Conservation (phyloP, 306 rosid species). For the Boehmeria nivea region DNA sequence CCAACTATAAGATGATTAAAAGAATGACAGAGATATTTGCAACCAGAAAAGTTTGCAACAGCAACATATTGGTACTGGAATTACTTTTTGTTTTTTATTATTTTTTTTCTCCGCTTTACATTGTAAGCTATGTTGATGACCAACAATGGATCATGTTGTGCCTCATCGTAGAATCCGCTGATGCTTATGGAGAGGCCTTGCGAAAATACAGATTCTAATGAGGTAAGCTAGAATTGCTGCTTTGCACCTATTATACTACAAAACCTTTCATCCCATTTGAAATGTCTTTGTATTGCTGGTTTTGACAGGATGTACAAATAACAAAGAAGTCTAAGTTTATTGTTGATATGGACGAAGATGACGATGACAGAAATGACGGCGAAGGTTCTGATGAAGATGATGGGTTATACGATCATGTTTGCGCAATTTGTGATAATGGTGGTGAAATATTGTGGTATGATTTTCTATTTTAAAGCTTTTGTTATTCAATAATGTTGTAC, state of each 20-base stretch:
- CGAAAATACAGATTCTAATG: conserved; percentile 17
- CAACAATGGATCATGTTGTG: too few species aligned
- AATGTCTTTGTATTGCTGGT: conserved; percentile 15
- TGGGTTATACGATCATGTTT: conserved; percentile 45
- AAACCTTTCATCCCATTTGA: conserved; percentile 13
- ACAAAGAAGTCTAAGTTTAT: conserved; percentile 20
- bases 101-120: too few species aligned
- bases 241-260: conserved; percentile 3
- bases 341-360: conserved; percentile 29
- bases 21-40: too few species aligned
- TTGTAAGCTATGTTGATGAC: too few species aligned
- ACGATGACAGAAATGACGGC: conserved; percentile 14
- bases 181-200: conserved; percentile 20
- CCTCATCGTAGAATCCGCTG: conserved; percentile 24
- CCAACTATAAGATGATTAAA: too few species aligned
- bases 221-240: conserved; percentile 26
- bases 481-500: background rate
- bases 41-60: too few species aligned
- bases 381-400: conserved; percentile 22
- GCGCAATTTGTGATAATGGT: conserved; percentile 68
- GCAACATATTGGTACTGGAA: too few species aligned
- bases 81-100: too few species aligned
- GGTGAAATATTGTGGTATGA: conserved; percentile 62
- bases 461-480: conserved; percentile 7
- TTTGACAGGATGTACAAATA: conserved; percentile 33